A percentile compares a stretch with the other conserved stretches of the same genome.
Conservation (phyloP, 768 basidiomycete species). For the Amanita pseudoporphyria region DNA sequence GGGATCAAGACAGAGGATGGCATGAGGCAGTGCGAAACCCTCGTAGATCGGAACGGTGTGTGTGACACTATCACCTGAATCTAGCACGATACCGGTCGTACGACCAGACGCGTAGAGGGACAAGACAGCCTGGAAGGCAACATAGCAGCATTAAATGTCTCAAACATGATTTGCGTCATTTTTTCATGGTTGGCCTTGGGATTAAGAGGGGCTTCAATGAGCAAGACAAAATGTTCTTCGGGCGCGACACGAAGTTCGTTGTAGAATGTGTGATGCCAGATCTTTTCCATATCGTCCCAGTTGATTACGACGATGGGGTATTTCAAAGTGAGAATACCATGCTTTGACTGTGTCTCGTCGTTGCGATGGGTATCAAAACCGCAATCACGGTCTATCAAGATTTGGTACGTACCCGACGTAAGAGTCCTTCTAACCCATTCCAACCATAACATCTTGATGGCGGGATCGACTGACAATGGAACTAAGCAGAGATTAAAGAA, state of each 20-base stretch:
- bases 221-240: slow-evolving; percentile 85
- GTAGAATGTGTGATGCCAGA: slow-evolving; percentile 98
- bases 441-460: slow-evolving; percentile 94
- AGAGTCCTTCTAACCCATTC: slow-evolving; percentile 95
- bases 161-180: slow-evolving; percentile 97
- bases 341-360: slow-evolving; percentile 90
- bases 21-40: slow-evolving; percentile 86
- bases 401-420: slow-evolving; percentile 70
- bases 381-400: neutral
- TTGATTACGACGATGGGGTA: slow-evolving; percentile 95
- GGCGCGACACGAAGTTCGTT: slow-evolving; percentile 91
- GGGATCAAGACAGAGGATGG: slow-evolving; percentile 86
- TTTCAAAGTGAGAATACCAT: slow-evolving; percentile 89
- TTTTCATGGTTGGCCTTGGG: slow-evolving; percentile 90
- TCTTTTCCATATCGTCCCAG: slow-evolving; percentile 99
- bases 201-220: slow-evolving; percentile 89
- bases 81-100: slow-evolving; percentile 79
- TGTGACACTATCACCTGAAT: slow-evolving; percentile 94
- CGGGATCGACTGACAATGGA: slow-evolving; percentile 94
- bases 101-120: slow-evolving; percentile 91
- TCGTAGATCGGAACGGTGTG: slow-evolving; percentile 98
- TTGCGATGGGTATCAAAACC: slow-evolving; percentile 28
- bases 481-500: too few relatives aligned
- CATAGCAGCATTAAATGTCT: slow-evolving; percentile 93
- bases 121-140: slow-evolving; percentile 85